phyloP scores from a whole-genome alignment of 108 stramenopile genomes.

The Parmales sp. region DNA sequence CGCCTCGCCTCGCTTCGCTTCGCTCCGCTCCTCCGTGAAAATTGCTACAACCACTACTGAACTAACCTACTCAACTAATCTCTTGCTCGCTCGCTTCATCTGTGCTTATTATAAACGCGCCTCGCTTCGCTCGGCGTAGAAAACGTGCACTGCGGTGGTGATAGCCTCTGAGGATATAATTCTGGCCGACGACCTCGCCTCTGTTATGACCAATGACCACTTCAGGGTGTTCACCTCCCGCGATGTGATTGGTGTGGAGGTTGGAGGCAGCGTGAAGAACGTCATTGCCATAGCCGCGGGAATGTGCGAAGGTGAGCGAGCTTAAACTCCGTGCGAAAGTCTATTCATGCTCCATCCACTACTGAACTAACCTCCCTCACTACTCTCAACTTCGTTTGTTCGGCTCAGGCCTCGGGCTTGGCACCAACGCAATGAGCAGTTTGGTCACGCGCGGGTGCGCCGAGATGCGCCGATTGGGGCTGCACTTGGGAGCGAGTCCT shows the following conservation, averaged over 20 bases:
- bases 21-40: no score
- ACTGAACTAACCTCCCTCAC: no score
- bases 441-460: slow-evolving; percentile 88
- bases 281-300: slow-evolving; percentile 94
- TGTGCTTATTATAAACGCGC: no score
- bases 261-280: slow-evolving; percentile 94
- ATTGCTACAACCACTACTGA: no score
- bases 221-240: slow-evolving; percentile 77
- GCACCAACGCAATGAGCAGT: slow-evolving; percentile 91
- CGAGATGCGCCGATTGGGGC: slow-evolving; percentile 86
- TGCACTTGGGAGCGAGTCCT: slow-evolving; percentile 71
- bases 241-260: slow-evolving; percentile 89
- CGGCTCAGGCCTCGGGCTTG: slow-evolving; percentile 81
- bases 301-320: slow-evolving; percentile 96
- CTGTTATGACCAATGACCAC: slow-evolving; percentile 59
- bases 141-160: slow-evolving; percentile 85
- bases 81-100: no score
- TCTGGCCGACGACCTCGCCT: slow-evolving; percentile 76
- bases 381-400: no score
- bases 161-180: slow-evolving; percentile 80
- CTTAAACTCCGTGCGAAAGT: no score
- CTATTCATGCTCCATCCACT: no score
- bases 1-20: no score
- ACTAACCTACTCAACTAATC: no score
- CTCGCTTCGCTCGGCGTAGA: no score